These are phyloP conservation scores for Raphidocelis subcapitata DNA, from an alignment of 139 green algal species.

Conservation along the genomic window DNA sequence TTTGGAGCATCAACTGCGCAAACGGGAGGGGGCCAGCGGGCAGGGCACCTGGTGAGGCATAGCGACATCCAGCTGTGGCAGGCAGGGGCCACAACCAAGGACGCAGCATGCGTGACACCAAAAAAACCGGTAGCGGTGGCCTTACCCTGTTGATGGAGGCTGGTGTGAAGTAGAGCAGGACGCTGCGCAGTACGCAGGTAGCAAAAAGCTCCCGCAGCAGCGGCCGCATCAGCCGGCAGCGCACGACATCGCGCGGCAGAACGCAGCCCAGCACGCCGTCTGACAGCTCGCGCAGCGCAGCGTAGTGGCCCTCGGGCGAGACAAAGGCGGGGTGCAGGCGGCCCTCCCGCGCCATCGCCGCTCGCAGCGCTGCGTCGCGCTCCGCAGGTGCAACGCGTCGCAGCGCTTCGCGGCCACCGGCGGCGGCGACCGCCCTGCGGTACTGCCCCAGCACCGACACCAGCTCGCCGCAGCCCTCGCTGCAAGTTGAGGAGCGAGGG, in stretches of 20 bases:
- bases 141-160: slow-evolving; percentile 57
- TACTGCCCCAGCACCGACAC: slow-evolving; percentile 61
- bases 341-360: background rate
- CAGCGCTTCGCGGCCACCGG: slow-evolving; percentile 30
- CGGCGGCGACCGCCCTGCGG: slow-evolving; percentile 42
- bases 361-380: slow-evolving; percentile 16
- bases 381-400: background rate
- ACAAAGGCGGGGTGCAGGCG: slow-evolving; percentile 67
- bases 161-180: slow-evolving; percentile 54
- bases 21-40: too few species aligned
- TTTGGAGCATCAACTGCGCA: too few species aligned
- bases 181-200: slow-evolving; percentile 52
- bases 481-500: slow-evolving; percentile 21
- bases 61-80: too few species aligned
- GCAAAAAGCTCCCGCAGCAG: slow-evolving; percentile 68
- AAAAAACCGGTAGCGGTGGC: too few species aligned
- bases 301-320: slow-evolving; percentile 46
- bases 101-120: too few species aligned
- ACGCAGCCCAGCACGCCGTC: slow-evolving; percentile 53
- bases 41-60: too few species aligned
- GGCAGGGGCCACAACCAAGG: too few species aligned
- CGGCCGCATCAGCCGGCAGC: slow-evolving; percentile 33
- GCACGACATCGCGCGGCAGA: slow-evolving; percentile 44
- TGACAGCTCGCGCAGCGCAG: slow-evolving; percentile 39
- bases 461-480: slow-evolving; percentile 62